Conservation (phyloP, 192 early-diverging fungal species). For the Coemansia sp. region DNA sequence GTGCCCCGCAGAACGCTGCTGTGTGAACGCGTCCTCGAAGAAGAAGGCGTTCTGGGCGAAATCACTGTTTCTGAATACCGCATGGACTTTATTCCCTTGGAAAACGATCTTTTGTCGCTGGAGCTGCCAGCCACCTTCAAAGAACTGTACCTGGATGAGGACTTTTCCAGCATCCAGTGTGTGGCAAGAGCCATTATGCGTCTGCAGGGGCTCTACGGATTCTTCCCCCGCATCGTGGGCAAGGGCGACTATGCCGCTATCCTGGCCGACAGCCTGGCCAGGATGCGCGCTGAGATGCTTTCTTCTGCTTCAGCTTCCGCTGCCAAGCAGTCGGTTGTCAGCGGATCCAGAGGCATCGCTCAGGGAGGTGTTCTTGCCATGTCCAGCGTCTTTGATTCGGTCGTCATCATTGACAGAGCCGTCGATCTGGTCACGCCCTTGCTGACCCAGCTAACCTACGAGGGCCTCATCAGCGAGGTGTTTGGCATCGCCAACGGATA, state of each 20-base stretch:
- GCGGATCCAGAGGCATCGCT: background rate
- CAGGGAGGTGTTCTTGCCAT: constrained; percentile 36
- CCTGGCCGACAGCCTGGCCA: constrained; percentile 73
- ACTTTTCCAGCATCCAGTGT: constrained; percentile 44
- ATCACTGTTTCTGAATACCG: constrained; percentile 83
- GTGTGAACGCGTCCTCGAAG: constrained; percentile 93
- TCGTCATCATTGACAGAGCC: constrained; percentile 87
- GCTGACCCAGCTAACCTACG: constrained; percentile 94
- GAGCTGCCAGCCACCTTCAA: constrained; percentile 82
- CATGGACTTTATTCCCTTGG: constrained; percentile 88
- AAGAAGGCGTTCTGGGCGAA: constrained; percentile 88
- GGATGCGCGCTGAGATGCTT: constrained; percentile 80
- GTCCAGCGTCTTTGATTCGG: constrained; percentile 71
- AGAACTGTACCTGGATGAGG: constrained; percentile 71
- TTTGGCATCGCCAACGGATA: constrained; percentile 71
- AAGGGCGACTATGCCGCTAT: constrained; percentile 82
- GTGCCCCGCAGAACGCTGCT: constrained; percentile 86
- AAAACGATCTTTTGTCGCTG: constrained; percentile 86
- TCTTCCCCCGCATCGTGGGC: constrained; percentile 87
- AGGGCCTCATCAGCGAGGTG: constrained; percentile 93
- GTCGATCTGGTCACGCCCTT: constrained; percentile 92
- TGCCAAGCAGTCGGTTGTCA: background rate
- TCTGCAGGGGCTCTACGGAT: constrained; percentile 81
- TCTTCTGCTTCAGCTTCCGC: constrained; percentile 14
- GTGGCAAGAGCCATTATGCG: constrained; percentile 78